These are phyloP conservation scores for Metroxylon sagu DNA, from an alignment of 176 grass and related monocot genomes.

Conservation along the genomic window DNA sequence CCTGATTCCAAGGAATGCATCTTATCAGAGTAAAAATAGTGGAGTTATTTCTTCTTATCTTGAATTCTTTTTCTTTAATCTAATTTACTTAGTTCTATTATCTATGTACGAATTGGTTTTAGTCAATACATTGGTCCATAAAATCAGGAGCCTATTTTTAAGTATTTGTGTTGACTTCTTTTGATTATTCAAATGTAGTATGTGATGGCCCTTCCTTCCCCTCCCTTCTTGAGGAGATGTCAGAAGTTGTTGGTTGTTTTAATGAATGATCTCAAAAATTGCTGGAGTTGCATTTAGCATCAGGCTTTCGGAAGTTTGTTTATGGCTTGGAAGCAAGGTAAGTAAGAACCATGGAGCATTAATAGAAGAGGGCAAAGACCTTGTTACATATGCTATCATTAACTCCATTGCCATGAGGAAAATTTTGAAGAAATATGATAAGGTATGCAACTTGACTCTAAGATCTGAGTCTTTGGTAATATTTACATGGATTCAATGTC, in stretches of 20 bases:
- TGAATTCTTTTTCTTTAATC: too few species aligned
- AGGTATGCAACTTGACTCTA: slow-evolving; percentile 27
- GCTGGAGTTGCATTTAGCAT: slow-evolving; percentile 61
- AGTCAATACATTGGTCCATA: too few species aligned
- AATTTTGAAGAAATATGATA: slow-evolving; percentile 90
- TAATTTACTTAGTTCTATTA: too few species aligned
- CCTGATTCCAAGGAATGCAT: too few species aligned
- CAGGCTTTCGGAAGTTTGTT: slow-evolving; percentile 61
- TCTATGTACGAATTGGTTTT: too few species aligned
- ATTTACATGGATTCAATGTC: too few species aligned
- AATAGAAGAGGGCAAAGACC: slow-evolving; percentile 66
- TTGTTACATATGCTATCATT: slow-evolving; percentile 80
- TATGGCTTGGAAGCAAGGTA: slow-evolving; percentile 45
- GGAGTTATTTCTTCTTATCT: too few species aligned
- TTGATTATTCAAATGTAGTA: slow-evolving; percentile 40
- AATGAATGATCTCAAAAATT: slow-evolving; percentile 70
- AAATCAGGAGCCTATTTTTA: too few species aligned
- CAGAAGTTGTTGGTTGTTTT: slow-evolving; percentile 66
- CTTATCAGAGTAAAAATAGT: too few species aligned
- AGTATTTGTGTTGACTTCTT: neutral
- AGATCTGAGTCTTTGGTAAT: neutral
- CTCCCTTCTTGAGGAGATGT: slow-evolving; percentile 70
- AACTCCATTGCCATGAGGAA: slow-evolving; percentile 91
- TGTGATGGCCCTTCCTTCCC: slow-evolving; percentile 86
- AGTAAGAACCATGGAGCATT: slow-evolving; percentile 30